A percentile compares a stretch with the other conserved stretches of the same genome.
phyloP scores from a whole-genome alignment of 495 filamentous ascomycete genomes.

The Aspergillus avenaceus region DNA sequence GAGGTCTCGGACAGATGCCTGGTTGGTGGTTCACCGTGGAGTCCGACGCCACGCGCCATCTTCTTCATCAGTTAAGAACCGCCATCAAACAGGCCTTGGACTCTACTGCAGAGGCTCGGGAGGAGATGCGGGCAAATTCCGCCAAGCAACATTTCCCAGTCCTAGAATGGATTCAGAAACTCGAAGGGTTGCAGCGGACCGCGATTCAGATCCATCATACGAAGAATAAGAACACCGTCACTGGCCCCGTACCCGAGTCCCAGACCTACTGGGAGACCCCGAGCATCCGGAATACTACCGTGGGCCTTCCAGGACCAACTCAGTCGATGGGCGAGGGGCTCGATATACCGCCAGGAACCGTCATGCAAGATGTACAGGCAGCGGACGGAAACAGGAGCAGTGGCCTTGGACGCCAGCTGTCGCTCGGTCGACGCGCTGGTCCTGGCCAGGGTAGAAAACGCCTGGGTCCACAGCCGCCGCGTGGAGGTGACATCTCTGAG shows the following conservation, averaged over 20 bases:
- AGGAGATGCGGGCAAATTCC: conserved; percentile 71
- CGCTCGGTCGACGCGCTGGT: conserved; percentile 33
- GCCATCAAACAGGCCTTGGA: conserved; percentile 64
- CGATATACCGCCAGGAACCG: conserved; percentile 45
- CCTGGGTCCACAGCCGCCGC: conserved; percentile 24
- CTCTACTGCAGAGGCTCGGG: conserved; percentile 53
- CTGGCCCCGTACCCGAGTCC: conserved; percentile 30
- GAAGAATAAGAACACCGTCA: conserved; percentile 31
- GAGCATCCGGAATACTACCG: conserved; percentile 40
- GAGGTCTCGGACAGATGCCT: conserved; percentile 75
- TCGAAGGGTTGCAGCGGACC: conserved; percentile 60
- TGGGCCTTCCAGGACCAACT: conserved; percentile 1
- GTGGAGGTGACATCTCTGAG: conserved; percentile 21
- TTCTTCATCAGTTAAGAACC: conserved; percentile 69
- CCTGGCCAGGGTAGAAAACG: conserved; percentile 33
- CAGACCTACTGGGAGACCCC: conserved; percentile 38
- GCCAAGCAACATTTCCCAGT: conserved; percentile 75
- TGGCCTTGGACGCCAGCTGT: conserved; percentile 33
- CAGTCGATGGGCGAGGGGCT: conserved; percentile 11
- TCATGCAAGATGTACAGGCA: conserved; percentile 32
- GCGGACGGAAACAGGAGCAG: conserved; percentile 27
- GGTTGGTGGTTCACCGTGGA: conserved; percentile 71
- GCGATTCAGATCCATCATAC: conserved; percentile 47
- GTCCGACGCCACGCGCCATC: conserved; percentile 63
- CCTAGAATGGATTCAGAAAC: conserved; percentile 60